Percentiles rank a stretch among this genome's conserved stretches.
These are phyloP conservation scores for Monosporascus sp. DNA, from an alignment of 2,329 filamentous ascomycete species.

Conservation along the genomic window DNA sequence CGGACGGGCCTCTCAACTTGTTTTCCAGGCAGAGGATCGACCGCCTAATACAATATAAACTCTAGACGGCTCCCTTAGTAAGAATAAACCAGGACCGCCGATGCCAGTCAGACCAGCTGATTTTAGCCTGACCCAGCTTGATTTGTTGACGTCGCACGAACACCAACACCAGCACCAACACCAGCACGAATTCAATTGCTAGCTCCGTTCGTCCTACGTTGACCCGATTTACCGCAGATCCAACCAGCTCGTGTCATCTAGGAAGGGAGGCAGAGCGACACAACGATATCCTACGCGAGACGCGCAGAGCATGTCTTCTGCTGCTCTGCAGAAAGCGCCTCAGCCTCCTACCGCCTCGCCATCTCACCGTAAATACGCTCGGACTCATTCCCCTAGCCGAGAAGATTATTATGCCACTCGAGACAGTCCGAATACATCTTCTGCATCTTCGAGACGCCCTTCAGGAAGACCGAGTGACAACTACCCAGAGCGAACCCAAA, in stretches of 20 bases:
- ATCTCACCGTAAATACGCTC: conserved; percentile 47
- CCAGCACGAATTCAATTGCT: neutral
- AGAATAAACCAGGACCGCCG: no score
- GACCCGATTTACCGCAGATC: neutral
- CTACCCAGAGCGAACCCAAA: conserved; percentile 27
- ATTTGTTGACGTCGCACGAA: no score
- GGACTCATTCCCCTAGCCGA: conserved; percentile 46
- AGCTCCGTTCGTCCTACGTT: neutral
- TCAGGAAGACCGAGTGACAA: conserved; percentile 50
- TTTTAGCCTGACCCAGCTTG: no score
- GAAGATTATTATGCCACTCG: conserved; percentile 54
- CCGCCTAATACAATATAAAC: no score
- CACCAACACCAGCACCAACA: neutral
- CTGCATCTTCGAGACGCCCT: conserved; percentile 48
- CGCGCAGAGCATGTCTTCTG: conserved; percentile 54
- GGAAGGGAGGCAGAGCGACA: no score
- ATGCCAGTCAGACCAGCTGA: no score
- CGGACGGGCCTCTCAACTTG: neutral
- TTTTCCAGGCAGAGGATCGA: neutral
- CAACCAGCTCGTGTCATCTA: no score
- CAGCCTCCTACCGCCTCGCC: conserved; percentile 44
- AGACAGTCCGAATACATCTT: conserved; percentile 42
- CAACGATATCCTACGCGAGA: conserved; percentile 17
- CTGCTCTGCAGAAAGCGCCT: conserved; percentile 57
- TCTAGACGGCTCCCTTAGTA: no score